phyloP scores from a whole-genome alignment of 495 filamentous ascomycete genomes.

The Elasticomyces elasticus region DNA sequence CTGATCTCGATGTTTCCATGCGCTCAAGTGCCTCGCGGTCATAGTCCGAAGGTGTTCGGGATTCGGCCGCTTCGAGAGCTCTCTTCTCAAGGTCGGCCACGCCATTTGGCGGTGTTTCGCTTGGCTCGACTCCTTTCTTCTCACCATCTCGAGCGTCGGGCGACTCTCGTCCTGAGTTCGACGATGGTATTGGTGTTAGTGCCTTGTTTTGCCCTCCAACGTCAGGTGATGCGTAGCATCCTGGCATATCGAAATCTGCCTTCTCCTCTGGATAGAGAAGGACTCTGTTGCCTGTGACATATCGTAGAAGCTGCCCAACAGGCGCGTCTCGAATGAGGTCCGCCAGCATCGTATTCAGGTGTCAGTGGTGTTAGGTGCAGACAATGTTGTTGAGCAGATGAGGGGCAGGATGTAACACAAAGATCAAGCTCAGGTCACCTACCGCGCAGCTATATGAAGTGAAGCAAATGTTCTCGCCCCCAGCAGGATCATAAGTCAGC shows the following conservation, averaged over 20 bases:
- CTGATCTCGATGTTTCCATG: conserved; percentile 6
- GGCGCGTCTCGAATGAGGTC: conserved; percentile 26
- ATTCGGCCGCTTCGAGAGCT: not conserved
- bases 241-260: conserved; percentile 20
- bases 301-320: conserved; percentile 23
- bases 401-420: not conserved
- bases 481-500: not conserved
- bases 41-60: not conserved
- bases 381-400: not conserved
- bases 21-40: conserved; percentile 8
- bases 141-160: not conserved
- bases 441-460: not conserved
- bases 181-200: not conserved
- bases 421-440: not conserved
- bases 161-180: not conserved
- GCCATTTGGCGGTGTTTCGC: not conserved
- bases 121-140: conserved; percentile 7
- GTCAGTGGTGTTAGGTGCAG: not conserved
- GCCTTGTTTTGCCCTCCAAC: conserved; percentile 17
- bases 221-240: conserved; percentile 35
- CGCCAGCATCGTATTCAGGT: conserved; percentile 21
- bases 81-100: not conserved
- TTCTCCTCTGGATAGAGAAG: conserved; percentile 24
- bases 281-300: conserved; percentile 16
- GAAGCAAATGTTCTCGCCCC: not conserved